phyloP scores from a whole-genome alignment of 2,329 filamentous ascomycete genomes.

The Fusarium anthophilum region DNA sequence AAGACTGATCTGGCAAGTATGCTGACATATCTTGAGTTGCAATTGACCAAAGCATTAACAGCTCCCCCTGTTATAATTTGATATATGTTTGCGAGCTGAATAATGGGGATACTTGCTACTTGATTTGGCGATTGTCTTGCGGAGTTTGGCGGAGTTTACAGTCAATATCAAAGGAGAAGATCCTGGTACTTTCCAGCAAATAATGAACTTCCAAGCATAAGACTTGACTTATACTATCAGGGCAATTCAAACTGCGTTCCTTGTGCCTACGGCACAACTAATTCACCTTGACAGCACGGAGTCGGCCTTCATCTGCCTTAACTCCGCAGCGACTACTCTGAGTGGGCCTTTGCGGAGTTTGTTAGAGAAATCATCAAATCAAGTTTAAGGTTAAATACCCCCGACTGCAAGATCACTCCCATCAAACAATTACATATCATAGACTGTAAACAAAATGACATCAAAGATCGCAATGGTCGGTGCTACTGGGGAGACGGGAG shows the following conservation, averaged over 20 bases:
- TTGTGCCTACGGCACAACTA: not conserved
- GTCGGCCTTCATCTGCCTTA: not conserved
- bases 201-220: no score
- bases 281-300: not conserved
- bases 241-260: not conserved
- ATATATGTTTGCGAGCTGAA: rapidly evolving
- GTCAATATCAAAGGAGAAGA: rapidly evolving
- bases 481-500: slow-evolving; percentile 55
- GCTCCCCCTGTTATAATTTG: rapidly evolving
- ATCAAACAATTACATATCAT: not conserved
- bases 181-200: rapidly evolving
- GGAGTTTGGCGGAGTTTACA: not conserved
- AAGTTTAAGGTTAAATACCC: not conserved
- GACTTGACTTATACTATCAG: not conserved
- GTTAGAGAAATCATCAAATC: no score
- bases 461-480: slow-evolving; percentile 48
- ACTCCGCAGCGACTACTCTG: not conserved
- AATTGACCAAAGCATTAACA: not conserved
- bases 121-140: not conserved
- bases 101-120: rapidly evolving
- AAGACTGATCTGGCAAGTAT: no score
- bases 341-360: not conserved
- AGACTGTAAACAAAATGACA: not conserved
- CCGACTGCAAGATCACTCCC: not conserved
- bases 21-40: not conserved